Evolutionary conservation across 306 rosid genomes (phyloP), one percentile per base, ranked within the genome.

Genomic region (Trifolium pratense): DNA sequence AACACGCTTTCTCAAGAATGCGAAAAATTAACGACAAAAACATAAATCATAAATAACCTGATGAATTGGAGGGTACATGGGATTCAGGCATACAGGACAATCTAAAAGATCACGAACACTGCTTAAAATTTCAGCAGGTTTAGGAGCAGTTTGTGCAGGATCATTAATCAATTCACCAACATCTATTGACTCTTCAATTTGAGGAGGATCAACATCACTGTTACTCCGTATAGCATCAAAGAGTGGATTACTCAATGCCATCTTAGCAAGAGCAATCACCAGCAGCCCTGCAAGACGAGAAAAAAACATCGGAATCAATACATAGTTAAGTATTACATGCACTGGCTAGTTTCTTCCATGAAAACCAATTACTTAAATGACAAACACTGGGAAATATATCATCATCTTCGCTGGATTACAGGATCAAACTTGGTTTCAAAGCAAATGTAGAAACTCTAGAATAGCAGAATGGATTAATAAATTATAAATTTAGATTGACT

Each of bases 21-120:
- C 20, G 63, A 39, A 25, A 61, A 62, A 56, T 21, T 48, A 74
- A 59, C 12, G 52, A 77, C 17, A 34, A 66, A 26, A 36, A 12
- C 59, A 46, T 49, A 69, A 73, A 5, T 23, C 10, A 81, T 49
- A 37, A 59, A 75, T 63, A 62, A 92, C 98, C 96, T 92, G 98
- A 80, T 90, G 98, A 70, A 92, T 92, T 25, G 97, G 98, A 71
- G 98, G 98, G 83, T 92, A 92, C 97, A 92, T 92, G 12, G 97
- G 96, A 82, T 80, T 92, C 80, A 90, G 80, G 87, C 97, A 92
- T 36, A 92, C 98, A 48, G 98, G 98, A 69, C 98, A 92, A 87
- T 92, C 98, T 81, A 92, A 79, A 49, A 92, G 96, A 68, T 92
- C 98, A 40, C 92, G 95, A 42, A 92, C 98, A 76, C 95, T 90